A percentile compares a stretch with the other conserved stretches of the same genome.
Conservation (phyloP, 164 flowering plant species). For the Nymphaea thermarum region DNA sequence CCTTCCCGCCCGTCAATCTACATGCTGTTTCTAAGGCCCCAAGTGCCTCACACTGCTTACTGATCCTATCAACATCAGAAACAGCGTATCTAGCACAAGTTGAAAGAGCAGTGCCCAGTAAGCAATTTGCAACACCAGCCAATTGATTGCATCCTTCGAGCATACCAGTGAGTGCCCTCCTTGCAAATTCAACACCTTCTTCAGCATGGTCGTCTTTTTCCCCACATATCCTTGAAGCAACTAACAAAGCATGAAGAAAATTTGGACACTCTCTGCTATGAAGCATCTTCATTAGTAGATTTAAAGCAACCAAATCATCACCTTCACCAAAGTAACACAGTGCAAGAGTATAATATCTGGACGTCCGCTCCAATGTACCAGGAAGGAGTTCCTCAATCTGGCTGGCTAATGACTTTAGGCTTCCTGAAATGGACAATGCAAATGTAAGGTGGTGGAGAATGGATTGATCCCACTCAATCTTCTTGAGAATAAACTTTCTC, state of each 20-base stretch:
- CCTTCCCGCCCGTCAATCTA: conserved; percentile 25
- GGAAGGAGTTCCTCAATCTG: conserved; percentile 67
- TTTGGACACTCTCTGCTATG: conserved; percentile 35
- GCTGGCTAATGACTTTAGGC: conserved; percentile 35
- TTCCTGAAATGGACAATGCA: conserved; percentile 68
- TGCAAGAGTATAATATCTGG: conserved; percentile 45
- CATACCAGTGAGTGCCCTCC: conserved; percentile 20
- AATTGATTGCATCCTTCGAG: conserved; percentile 33
- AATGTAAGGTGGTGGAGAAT: conserved; percentile 69
- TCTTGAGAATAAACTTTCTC: conserved; percentile 32
- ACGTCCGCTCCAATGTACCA: conserved; percentile 36
- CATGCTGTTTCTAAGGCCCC: conserved; percentile 50
- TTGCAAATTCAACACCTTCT: conserved; percentile 52
- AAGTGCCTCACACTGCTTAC: conserved; percentile 49
- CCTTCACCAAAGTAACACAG: conserved; percentile 81
- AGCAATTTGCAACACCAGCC: conserved; percentile 36
- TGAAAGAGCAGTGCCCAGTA: conserved; percentile 51
- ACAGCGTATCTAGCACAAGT: conserved; percentile 31
- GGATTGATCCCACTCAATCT: conserved; percentile 70
- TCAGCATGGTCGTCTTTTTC: conserved; percentile 26
- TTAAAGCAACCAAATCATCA: conserved; percentile 45
- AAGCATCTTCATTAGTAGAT: conserved; percentile 48
- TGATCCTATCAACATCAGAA: conserved; percentile 44
- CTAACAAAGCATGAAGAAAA: conserved; percentile 31
- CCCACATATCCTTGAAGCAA: conserved; percentile 75